Evolutionary conservation across 768 basidiomycete species (phyloP).

Genomic region (Amanita inopinata): DNA sequence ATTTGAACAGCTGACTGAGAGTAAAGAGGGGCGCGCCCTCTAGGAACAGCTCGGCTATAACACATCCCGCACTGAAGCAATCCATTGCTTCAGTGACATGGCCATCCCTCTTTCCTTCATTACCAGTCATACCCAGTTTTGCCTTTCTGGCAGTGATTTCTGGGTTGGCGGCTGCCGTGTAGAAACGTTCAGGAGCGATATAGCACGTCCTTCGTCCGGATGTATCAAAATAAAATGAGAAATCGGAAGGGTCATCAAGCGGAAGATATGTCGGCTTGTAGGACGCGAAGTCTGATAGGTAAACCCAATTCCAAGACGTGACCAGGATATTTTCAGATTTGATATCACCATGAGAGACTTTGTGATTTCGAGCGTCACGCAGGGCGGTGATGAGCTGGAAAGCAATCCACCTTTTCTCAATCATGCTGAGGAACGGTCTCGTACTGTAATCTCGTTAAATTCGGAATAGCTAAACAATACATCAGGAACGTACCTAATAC

Average conservation of each 20-base stretch:
- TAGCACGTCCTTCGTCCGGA: constrained; percentile 92
- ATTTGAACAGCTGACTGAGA: constrained; percentile 91
- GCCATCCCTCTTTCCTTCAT: constrained; percentile 62
- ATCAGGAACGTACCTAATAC: constrained; percentile 68
- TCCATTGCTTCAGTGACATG: constrained; percentile 95
- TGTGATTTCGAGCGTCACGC: constrained; percentile 71
- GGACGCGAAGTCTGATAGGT: constrained; percentile 89
- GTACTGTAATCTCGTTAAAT: constrained; percentile 44
- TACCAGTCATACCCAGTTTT: constrained; percentile 39
- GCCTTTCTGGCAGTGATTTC: constrained; percentile 65
- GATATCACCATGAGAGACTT: constrained; percentile 95
- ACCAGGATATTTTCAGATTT: constrained; percentile 85
- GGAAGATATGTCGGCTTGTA: constrained; percentile 96
- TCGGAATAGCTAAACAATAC: background rate
- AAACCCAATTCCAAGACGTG: constrained; percentile 93
- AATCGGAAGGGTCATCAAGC: constrained; percentile 93
- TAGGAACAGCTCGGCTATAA: constrained; percentile 90
- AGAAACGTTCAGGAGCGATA: constrained; percentile 94
- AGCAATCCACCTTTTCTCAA: constrained; percentile 98
- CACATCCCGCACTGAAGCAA: constrained; percentile 90
- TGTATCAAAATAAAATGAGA: constrained; percentile 97
- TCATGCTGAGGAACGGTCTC: constrained; percentile 80
- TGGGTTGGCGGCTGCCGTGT: constrained; percentile 57
- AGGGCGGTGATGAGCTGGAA: constrained; percentile 87
- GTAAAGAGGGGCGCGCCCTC: constrained; percentile 93